Evolutionary conservation across 1,284 basidiomycete genomes (phyloP).

Genomic region (Inonotus hispidus): DNA sequence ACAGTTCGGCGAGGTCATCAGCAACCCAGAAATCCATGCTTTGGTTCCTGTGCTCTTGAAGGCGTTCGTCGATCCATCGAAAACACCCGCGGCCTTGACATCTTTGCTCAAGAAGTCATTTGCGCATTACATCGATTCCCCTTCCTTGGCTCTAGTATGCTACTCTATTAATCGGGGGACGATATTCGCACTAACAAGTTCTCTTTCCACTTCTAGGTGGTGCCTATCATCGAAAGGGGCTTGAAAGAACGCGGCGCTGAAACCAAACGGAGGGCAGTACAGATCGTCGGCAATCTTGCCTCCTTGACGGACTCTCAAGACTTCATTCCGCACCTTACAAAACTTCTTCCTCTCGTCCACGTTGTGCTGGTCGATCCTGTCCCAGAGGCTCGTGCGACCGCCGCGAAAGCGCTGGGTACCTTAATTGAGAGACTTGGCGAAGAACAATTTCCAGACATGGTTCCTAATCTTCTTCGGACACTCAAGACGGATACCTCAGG

Average conservation of each 20-base stretch:
- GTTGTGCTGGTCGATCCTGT: slow-evolving; percentile 92
- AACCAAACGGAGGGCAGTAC: slow-evolving; percentile 92
- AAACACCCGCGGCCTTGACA: slow-evolving; percentile 82
- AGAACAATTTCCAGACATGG: slow-evolving; percentile 91
- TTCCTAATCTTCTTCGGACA: slow-evolving; percentile 84
- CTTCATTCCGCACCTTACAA: slow-evolving; percentile 91
- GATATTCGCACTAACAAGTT: slow-evolving; percentile 17
- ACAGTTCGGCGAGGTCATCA: slow-evolving; percentile 95
- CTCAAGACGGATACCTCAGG: slow-evolving; percentile 93
- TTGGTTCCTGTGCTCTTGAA: slow-evolving; percentile 92
- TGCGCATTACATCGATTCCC: slow-evolving; percentile 97
- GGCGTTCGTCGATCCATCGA: slow-evolving; percentile 93
- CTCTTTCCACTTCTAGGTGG: slow-evolving; percentile 53
- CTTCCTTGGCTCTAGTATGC: slow-evolving; percentile 89
- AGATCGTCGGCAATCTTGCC: slow-evolving; percentile 96
- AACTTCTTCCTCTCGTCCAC: slow-evolving; percentile 89
- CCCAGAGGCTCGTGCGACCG: slow-evolving; percentile 94
- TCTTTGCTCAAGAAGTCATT: slow-evolving; percentile 92
- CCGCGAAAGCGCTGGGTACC: slow-evolving; percentile 96
- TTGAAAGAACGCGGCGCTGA: slow-evolving; percentile 89
- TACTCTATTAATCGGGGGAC: neutral
- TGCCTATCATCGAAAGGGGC: slow-evolving; percentile 95
- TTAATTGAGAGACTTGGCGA: slow-evolving; percentile 96
- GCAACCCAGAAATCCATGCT: slow-evolving; percentile 90
- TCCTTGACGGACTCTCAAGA: slow-evolving; percentile 94